These are phyloP conservation scores for Capsicum chinense DNA, from an alignment of 257 asterid genomes.

Conservation along the genomic window DNA sequence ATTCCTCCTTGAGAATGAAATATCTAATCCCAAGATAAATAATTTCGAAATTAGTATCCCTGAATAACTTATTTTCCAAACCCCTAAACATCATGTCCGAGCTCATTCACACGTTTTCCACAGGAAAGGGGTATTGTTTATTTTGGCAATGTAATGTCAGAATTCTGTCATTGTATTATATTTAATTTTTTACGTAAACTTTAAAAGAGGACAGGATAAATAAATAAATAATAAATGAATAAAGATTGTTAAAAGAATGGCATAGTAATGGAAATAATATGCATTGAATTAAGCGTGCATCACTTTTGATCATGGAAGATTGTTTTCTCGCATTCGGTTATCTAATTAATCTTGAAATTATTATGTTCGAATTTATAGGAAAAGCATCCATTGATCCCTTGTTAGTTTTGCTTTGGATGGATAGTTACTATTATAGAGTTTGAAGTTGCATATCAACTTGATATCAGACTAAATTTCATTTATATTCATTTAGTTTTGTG, in stretches of 20 bases:
- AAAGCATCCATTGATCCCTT: too few relatives aligned
- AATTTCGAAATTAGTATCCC: too few relatives aligned
- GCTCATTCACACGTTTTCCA: conserved; percentile 21
- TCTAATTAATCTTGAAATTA: too few relatives aligned
- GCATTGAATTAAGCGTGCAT: neutral
- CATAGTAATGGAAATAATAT: too few relatives aligned
- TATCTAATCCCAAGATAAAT: too few relatives aligned
- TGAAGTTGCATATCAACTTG: neutral
- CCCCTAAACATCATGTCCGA: neutral
- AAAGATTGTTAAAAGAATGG: neutral
- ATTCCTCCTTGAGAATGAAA: too few relatives aligned
- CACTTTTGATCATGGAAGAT: too few relatives aligned
- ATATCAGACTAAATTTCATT: too few relatives aligned
- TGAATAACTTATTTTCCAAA: too few relatives aligned
- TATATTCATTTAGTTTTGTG: too few relatives aligned
- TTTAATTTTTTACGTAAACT: neutral
- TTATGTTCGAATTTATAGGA: too few relatives aligned
- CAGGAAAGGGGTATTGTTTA: neutral
- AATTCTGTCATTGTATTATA: neutral
- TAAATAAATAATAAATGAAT: neutral
- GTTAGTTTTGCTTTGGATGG: neutral
- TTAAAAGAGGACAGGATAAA: neutral
- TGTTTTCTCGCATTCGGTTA: too few relatives aligned
- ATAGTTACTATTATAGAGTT: neutral
- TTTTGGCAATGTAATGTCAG: neutral